Base-by-base conservation (phyloP, 805 yeast species). In the Wickerhamomyces alni region DNA sequence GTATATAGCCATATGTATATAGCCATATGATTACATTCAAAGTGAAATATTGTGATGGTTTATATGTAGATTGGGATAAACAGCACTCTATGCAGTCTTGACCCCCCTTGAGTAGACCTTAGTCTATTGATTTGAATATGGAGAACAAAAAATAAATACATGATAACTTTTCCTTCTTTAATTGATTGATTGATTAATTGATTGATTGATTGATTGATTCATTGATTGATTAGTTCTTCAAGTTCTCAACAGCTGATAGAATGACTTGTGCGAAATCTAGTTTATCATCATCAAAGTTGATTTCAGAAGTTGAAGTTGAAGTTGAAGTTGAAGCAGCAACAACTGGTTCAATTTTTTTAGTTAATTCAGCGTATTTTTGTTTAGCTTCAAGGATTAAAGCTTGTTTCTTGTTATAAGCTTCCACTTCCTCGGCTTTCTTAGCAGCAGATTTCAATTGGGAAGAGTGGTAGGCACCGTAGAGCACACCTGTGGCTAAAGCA, bases 391-490 rank as follows among this genome's bases (percentile, higher is more conserved):
- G 78, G 55, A 91, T 85, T 60, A 89, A 76, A 55, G 82, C 79
- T 63, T 77, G 75, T 64, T 86, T 77, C 50, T 75, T 69, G 47
- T 75, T 71, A 65, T 70, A 85, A 43, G 75, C 78, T 32, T 67
- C 69, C 39, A 69, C 67, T 55, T 78, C 85, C 39, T 71, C 75
- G 57, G 74, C 69, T 60, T 74, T 72, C 35, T 63, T 67, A 44
- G 82, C 88, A 40, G 72, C 71, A 18, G 75, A 55, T 55, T 80
- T 79, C 55, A 87, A 73, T 39, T 72, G 64, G 59, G 75, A 69
- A 66, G 94, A 85, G 73, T 87, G 95, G 63, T 74, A 74, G 49
- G 87, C 85, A 54, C 99, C 99, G 68, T 86, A 87, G 46, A 77
- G 73, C 43, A 89, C 70, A 65, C 99, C 99, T 52, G 87, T 77